phyloP scores from a whole-genome alignment of 2,329 filamentous ascomycete species.

The Penicillium sp. region DNA sequence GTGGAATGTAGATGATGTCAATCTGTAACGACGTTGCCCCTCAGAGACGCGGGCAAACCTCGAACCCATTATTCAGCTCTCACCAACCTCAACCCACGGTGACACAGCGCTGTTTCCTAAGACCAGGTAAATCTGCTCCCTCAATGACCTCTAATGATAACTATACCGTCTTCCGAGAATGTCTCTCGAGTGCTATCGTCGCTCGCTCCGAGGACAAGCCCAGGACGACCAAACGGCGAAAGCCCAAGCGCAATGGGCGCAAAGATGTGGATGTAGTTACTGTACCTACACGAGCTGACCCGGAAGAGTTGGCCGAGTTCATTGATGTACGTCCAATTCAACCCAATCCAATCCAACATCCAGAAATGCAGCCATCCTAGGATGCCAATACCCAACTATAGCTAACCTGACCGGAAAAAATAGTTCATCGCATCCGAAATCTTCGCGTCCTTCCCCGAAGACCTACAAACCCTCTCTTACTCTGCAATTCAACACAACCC shows the following conservation, averaged over 20 bases:
- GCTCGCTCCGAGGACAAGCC: slow-evolving; percentile 54
- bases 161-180: slow-evolving; percentile 68
- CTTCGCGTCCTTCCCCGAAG: slow-evolving; percentile 60
- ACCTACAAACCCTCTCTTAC: slow-evolving; percentile 61
- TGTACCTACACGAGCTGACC: slow-evolving; percentile 37
- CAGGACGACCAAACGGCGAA: slow-evolving; percentile 27
- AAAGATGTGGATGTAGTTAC: slow-evolving; percentile 9
- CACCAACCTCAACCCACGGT: not conserved
- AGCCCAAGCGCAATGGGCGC: slow-evolving; percentile 17
- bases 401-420: not conserved
- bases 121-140: not conserved
- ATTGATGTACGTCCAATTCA: slow-evolving; percentile 52
- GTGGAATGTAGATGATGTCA: slow-evolving; percentile 15
- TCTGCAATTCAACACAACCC: slow-evolving; percentile 49
- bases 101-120: not conserved
- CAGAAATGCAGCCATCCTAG: not conserved
- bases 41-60: slow-evolving; percentile 1
- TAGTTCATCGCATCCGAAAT: slow-evolving; percentile 66
- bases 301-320: slow-evolving; percentile 72
- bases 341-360: no score
- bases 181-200: slow-evolving; percentile 65
- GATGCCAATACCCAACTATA: not conserved
- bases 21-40: slow-evolving; percentile 2
- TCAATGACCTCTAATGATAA: slow-evolving; percentile 44
- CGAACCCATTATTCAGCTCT: not conserved